A percentile compares a stretch with the other conserved stretches of the same genome.
These are phyloP conservation scores for Monosporascus sp. DNA, from an alignment of 2,329 filamentous ascomycete genomes.

Conservation along the genomic window DNA sequence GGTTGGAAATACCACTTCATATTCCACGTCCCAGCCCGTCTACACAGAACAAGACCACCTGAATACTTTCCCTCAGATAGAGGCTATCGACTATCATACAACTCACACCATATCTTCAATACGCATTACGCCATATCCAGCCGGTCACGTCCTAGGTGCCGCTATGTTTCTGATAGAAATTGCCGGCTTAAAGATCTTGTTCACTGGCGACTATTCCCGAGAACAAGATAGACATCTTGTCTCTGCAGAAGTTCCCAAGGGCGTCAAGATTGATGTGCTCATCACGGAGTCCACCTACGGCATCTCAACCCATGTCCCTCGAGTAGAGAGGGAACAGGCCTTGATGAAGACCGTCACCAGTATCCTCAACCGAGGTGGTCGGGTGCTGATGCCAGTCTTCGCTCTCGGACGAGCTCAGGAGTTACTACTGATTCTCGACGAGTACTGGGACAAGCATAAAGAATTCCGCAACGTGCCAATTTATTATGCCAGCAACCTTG, in stretches of 20 bases:
- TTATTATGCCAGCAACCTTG: constrained; percentile 94
- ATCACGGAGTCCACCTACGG: constrained; percentile 98
- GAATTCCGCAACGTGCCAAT: constrained; percentile 90
- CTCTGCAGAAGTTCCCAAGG: constrained; percentile 82
- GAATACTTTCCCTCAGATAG: constrained; percentile 87
- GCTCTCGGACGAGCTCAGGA: constrained; percentile 92
- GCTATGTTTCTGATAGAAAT: constrained; percentile 99
- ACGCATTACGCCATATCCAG: constrained; percentile 92
- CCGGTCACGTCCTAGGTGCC: constrained; percentile 94
- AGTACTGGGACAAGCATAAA: constrained; percentile 88
- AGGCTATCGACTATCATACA: constrained; percentile 97
- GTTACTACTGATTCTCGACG: constrained; percentile 86
- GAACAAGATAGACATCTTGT: constrained; percentile 95
- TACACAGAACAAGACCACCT: constrained; percentile 96
- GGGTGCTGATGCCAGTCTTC: constrained; percentile 92
- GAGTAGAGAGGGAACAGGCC: constrained; percentile 83
- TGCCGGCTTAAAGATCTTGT: constrained; percentile 91
- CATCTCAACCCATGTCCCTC: constrained; percentile 87
- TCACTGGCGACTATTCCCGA: constrained; percentile 94
- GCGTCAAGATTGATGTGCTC: constrained; percentile 88
- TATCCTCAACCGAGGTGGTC: constrained; percentile 84
- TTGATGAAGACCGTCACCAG: constrained; percentile 94
- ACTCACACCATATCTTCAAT: constrained; percentile 97
- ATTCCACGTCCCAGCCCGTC: constrained; percentile 64
- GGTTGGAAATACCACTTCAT: constrained; percentile 68